Evolutionary conservation across 345 rosid species (phyloP), one percentile per base, ranked within the genome.

Genomic region (Pugionium dolabratum): DNA sequence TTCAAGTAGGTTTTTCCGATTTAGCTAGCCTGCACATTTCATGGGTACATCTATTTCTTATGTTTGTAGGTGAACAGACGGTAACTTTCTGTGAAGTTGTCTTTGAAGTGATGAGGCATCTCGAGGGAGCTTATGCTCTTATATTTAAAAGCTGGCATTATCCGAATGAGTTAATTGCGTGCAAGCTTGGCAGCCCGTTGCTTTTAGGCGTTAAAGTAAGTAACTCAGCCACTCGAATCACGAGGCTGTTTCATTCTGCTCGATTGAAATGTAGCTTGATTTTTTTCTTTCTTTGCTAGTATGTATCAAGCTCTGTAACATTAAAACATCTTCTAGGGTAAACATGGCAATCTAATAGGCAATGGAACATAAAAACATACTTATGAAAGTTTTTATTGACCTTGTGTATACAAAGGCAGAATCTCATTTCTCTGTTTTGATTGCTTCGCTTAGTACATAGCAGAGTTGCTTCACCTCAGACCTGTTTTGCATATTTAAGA

Each of bases 71-170:
- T 71, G 86, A 65, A 49, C 83, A 78, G 67, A 74, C 79, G 28
- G 92, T 85, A 49, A 72, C 92, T 43, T 94, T 94, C 77, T 80
- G 90, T 76, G 90, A 90, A 75, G 97, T 94, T 76, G 97, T 94
- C 31, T 79, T 86, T 66, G 99, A 94, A 81, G 96, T 94, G 64
- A 85, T 94, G 91, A 83, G 92, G 69, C 97, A 86, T 69, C 95
- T 94, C 62, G 99, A 90, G 70, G 99, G 99, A 70, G 99, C 99
- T 43, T 94, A 90, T 80, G 99, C 99, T 55, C 99, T 94, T 71
- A 79, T 90, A 25, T 90, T 94, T 70, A 94, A 90, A 79, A 94
- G 99, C 73, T 69, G 75, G 55, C 97, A 88, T 70, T 94, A 94
- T 77, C 97, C 95, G 27, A 86, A 94, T 64, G 97, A 94, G 85